Base-by-base conservation (phyloP, 2,329 filamentous ascomycete species). In the Herpotrichia juniperi region DNA sequence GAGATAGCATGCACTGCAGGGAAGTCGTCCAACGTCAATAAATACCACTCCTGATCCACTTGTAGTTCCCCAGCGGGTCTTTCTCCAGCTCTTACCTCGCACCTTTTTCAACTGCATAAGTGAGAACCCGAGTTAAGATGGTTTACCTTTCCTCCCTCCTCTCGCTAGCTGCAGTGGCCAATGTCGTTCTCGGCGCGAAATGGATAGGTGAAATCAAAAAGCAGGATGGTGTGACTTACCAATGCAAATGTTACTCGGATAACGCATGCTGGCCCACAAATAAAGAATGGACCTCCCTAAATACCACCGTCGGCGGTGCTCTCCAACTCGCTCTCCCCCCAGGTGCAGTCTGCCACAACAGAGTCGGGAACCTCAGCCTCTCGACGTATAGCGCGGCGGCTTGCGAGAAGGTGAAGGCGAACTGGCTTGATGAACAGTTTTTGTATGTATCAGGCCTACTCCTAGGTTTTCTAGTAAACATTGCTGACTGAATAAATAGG, bases 191-290 rank as follows among this genome's bases (percentile, higher is more conserved):
- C 22, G 61, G 48, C 30, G 57, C 57, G 2, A 51, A 57, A 17
- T 72, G 68, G 69, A 62, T 59, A 24, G 69, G 69, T 14, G 69
- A 72, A 50, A 51, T 61, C 16, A 68, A 63, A 51, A 58, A 61
- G 30, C 54, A 61, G 4, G 55, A 61, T 31, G 63, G 65, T 12
- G 46, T 55, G 4, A 56, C 56, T 3, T 71, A 70, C 30, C 58
- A 68, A 24, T 73, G 69, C 58, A 73, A 73, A 50, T 73, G 69
- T 53, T 73, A 72, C 51, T 65, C 63, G 0, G 67, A 71, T 46
- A 67, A 72, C 42, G 47, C 63, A 0, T 72, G 69, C 54, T 73
- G 68, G 66, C 69, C 69, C 2, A 63, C 58, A 2, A 56, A 48
- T 24, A 46, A 47, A 1, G 64, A 68, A 19, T 73, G 68, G 68